Evolutionary conservation across 352 stramenopile species (phyloP).

Genomic region (Globisporangium apiculatum): DNA sequence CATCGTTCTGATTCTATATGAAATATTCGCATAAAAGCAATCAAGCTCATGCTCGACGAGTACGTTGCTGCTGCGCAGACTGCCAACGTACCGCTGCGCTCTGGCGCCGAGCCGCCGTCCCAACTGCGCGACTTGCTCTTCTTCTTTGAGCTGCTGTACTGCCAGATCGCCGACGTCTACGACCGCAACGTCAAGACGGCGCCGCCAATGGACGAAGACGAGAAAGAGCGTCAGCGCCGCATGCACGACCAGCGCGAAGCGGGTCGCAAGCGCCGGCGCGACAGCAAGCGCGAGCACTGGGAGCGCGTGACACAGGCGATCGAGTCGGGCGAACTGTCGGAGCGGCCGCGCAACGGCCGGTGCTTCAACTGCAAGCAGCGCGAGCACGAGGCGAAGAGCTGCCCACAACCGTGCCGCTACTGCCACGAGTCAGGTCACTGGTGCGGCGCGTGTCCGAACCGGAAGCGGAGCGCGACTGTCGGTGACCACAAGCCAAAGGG

Average conservation of each 20-base stretch:
- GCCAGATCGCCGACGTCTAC: constrained; percentile 55
- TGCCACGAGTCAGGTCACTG: constrained; percentile 72
- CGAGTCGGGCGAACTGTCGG: constrained; percentile 32
- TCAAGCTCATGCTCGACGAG: constrained; percentile 79
- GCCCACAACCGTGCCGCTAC: constrained; percentile 69
- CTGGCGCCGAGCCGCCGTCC: constrained; percentile 20
- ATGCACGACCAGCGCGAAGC: constrained; percentile 46
- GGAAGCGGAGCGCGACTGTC: constrained; percentile 40
- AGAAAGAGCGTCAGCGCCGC: constrained; percentile 72
- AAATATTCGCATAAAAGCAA: constrained; percentile 24
- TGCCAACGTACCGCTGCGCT: constrained; percentile 23
- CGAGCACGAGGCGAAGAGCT: constrained; percentile 72
- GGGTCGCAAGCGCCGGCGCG: constrained; percentile 49
- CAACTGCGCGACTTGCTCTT: constrained; percentile 66
- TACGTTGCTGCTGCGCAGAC: constrained; percentile 40
- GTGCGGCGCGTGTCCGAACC: constrained; percentile 66
- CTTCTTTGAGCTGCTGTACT: constrained; percentile 79
- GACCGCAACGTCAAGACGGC: constrained; percentile 48
- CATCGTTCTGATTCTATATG: too few species aligned
- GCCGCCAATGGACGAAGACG: constrained; percentile 70
- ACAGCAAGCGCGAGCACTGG: constrained; percentile 62
- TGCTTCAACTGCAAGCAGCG: constrained; percentile 86
- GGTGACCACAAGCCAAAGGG: constrained; percentile 33
- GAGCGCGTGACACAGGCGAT: constrained; percentile 38
- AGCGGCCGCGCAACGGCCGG: constrained; percentile 45